Conservation (phyloP, 1,284 basidiomycete genomes). For the Fomitiporia mediterranea region DNA sequence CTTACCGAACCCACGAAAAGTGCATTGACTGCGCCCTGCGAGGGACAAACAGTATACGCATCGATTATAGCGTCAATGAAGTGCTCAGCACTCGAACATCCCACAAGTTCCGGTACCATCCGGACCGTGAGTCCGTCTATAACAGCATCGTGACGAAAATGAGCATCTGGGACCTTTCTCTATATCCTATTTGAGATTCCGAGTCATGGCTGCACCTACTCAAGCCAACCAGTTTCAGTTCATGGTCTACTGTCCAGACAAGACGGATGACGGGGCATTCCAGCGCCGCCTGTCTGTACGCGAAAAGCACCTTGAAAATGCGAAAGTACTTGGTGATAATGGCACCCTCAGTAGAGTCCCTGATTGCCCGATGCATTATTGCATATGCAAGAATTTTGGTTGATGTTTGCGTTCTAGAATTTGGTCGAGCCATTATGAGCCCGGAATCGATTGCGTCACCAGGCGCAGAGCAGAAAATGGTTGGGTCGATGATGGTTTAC, state of each 20-base stretch:
- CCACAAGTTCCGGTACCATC: too few relatives aligned
- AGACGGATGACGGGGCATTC: slow-evolving; percentile 31
- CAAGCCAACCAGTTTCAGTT: slow-evolving; percentile 24
- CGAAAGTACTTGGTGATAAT: slow-evolving; percentile 20
- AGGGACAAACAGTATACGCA: too few relatives aligned
- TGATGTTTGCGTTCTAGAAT: slow-evolving; percentile 31
- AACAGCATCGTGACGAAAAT: too few relatives aligned
- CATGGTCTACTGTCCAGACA: slow-evolving; percentile 38
- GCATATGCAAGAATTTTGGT: background rate
- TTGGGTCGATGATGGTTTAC: slow-evolving; percentile 47
- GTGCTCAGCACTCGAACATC: too few relatives aligned
- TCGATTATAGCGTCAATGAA: too few relatives aligned
- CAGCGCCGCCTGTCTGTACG: slow-evolving; percentile 33
- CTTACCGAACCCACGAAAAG: too few relatives aligned
- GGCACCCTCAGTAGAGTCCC: slow-evolving; percentile 28
- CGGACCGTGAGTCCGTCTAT: too few relatives aligned
- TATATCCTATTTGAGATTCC: background rate
- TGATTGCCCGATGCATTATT: background rate
- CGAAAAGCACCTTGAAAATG: slow-evolving; percentile 30
- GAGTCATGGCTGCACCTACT: slow-evolving; percentile 11
- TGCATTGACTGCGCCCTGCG: too few relatives aligned
- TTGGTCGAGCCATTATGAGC: slow-evolving; percentile 44
- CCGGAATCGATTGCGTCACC: slow-evolving; percentile 36
- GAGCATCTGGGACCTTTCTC: background rate
- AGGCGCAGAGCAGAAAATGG: slow-evolving; percentile 37